A percentile compares a stretch with the other conserved stretches of the same genome.
These are phyloP conservation scores for Fusarium avenaceum DNA, from an alignment of 2,329 filamentous ascomycete genomes.

Conservation along the genomic window DNA sequence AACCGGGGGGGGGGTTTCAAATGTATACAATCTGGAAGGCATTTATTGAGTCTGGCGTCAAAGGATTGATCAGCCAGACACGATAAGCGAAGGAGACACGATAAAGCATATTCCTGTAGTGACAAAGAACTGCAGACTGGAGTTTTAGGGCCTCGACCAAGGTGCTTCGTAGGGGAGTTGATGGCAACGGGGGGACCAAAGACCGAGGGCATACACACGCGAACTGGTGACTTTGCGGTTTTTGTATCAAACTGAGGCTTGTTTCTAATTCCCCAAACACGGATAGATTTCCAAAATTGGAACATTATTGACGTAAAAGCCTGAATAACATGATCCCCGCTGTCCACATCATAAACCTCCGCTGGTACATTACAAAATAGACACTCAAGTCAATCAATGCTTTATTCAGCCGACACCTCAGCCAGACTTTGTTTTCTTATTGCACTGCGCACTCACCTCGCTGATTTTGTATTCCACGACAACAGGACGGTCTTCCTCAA, in stretches of 20 bases:
- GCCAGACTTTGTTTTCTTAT: constrained; percentile 13
- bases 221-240: constrained; percentile 23
- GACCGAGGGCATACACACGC: constrained; percentile 21
- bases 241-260: constrained; percentile 37
- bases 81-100: constrained; percentile 10
- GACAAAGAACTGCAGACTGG: constrained; percentile 43
- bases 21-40: constrained; percentile 41
- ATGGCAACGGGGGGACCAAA: constrained; percentile 25
- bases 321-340: background rate
- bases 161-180: constrained; percentile 31
- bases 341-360: constrained; percentile 1
- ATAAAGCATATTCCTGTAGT: constrained; percentile 41
- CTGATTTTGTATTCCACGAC: constrained; percentile 61
- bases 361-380: constrained; percentile 1
- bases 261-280: constrained; percentile 32
- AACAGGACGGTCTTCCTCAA: constrained; percentile 52
- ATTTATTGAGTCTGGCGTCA: constrained; percentile 33
- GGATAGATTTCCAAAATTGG: constrained; percentile 43
- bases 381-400: background rate
- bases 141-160: constrained; percentile 41
- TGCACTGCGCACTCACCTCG: constrained; percentile 52
- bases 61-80: constrained; percentile 19
- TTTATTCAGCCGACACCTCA: constrained; percentile 8
- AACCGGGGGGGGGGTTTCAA: constrained; percentile 14
- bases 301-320: constrained; percentile 13